Conservation (phyloP, 2,329 filamentous ascomycete species). For the Xylariaceae sp. region DNA sequence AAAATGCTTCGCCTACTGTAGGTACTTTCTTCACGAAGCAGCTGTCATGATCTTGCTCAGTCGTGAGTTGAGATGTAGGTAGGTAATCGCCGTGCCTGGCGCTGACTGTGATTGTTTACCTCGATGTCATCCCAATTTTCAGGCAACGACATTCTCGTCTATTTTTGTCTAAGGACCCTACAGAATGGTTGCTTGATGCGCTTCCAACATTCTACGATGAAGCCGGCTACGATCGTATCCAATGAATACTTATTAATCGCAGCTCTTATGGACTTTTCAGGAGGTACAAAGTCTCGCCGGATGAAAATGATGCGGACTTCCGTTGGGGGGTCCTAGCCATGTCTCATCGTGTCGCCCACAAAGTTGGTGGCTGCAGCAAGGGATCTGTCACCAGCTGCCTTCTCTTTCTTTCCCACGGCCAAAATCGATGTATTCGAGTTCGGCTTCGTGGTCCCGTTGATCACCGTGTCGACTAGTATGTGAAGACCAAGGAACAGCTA, state of each 20-base stretch:
- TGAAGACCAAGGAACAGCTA: too few relatives aligned
- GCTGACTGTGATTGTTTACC: not conserved
- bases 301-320: not conserved
- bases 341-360: not conserved
- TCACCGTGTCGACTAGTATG: too few relatives aligned
- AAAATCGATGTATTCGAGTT: too few relatives aligned
- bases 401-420: not conserved
- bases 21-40: not conserved
- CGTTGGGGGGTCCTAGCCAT: not conserved
- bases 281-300: not conserved
- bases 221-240: not conserved
- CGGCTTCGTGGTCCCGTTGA: too few relatives aligned
- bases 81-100: not conserved
- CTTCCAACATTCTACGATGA: not conserved
- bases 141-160: not conserved
- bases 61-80: not conserved
- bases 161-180: not conserved
- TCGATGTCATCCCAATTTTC: not conserved
- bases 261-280: not conserved
- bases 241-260: not conserved
- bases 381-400: not conserved
- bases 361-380: not conserved
- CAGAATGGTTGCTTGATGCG: too few relatives aligned
- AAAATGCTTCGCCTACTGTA: not conserved
- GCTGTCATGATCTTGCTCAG: not conserved